A percentile compares a stretch with the other conserved stretches of the same genome.
Conservation (phyloP, 1,284 basidiomycete species). For the Inonotus hispidus region DNA sequence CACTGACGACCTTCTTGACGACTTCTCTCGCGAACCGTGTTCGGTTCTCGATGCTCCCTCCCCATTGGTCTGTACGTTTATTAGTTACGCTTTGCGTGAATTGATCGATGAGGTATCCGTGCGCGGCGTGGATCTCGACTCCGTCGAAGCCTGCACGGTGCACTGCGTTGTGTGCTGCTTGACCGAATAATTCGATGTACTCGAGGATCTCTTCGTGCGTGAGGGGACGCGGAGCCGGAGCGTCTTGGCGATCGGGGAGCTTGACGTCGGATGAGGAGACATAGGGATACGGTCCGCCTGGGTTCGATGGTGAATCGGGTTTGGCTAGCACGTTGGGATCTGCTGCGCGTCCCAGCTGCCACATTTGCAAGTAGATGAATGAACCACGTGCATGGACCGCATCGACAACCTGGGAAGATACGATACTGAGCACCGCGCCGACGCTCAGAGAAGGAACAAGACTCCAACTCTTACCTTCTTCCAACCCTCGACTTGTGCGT, state of each 20-base stretch:
- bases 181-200: conserved; percentile 9
- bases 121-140: conserved; percentile 35
- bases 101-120: conserved; percentile 38
- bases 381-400: conserved; percentile 38
- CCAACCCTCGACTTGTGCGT: conserved; percentile 29
- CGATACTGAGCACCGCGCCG: too few species aligned
- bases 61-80: conserved; percentile 54
- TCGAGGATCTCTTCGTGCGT: conserved; percentile 19
- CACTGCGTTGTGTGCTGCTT: conserved; percentile 22
- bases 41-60: conserved; percentile 52
- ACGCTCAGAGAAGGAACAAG: too few species aligned
- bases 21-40: conserved; percentile 44
- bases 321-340: conserved; percentile 23
- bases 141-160: conserved; percentile 42
- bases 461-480: conserved; percentile 22
- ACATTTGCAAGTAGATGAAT: conserved; percentile 39
- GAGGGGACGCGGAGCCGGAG: conserved; percentile 21
- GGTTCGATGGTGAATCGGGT: conserved; percentile 23
- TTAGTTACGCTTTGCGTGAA: conserved; percentile 40
- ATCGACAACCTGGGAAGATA: conserved; percentile 28
- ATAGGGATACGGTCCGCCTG: conserved; percentile 30
- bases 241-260: conserved; percentile 30
- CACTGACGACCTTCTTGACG: conserved; percentile 34
- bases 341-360: conserved; percentile 40
- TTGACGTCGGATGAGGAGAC: conserved; percentile 37